Evolutionary conservation across 257 asterid species (phyloP).

Genomic region (Solanum ossicruentum): DNA sequence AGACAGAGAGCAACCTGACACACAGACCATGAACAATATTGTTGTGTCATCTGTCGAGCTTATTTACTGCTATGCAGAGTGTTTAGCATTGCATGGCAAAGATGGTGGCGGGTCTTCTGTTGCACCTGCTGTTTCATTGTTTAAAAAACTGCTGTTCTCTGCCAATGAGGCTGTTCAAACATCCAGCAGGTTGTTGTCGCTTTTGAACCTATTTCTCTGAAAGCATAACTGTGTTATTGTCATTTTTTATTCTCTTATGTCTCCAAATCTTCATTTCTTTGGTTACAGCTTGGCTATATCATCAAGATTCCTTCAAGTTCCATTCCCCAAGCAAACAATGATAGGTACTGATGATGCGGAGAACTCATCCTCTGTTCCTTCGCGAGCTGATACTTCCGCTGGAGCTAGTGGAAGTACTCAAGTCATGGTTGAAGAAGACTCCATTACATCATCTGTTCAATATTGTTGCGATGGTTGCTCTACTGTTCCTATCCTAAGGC

Average conservation of each 20-base stretch:
- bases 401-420: conserved; percentile 57
- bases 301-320: conserved; percentile 97
- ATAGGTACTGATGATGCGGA: conserved; percentile 80
- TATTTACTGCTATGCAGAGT: conserved; percentile 90
- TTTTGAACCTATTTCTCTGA: not conserved
- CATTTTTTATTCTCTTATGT: conserved; percentile 11
- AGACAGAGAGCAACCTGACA: conserved; percentile 90
- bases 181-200: conserved; percentile 71
- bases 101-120: conserved; percentile 52
- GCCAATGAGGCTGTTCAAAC: conserved; percentile 93
- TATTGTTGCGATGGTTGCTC: conserved; percentile 99
- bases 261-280: conserved; percentile 7
- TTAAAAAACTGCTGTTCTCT: conserved; percentile 74
- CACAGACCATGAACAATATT: conserved; percentile 89
- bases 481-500: conserved; percentile 89
- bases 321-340: conserved; percentile 99
- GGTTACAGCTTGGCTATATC: conserved; percentile 93
- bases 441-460: conserved; percentile 88
- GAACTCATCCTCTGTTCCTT: conserved; percentile 42
- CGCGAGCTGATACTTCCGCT: conserved; percentile 44
- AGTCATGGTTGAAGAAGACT: conserved; percentile 80
- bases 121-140: conserved; percentile 75
- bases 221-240: not conserved
- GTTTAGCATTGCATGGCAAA: conserved; percentile 72
- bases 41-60: conserved; percentile 85